Evolutionary conservation across 2,329 filamentous ascomycete genomes (phyloP).

Genomic region (Tricladium varicosporioides): DNA sequence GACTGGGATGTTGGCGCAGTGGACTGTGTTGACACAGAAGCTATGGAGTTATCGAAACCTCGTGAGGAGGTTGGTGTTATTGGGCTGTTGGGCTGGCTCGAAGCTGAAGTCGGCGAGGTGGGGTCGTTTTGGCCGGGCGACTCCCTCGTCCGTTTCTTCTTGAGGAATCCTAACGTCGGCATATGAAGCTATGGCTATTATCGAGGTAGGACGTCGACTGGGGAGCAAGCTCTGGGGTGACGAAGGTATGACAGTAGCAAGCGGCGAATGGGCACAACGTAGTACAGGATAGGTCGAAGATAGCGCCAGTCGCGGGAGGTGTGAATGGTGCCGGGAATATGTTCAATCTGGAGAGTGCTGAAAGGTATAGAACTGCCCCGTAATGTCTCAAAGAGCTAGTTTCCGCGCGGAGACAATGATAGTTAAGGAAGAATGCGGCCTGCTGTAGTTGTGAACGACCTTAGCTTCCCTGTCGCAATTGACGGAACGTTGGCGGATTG

Average conservation of each 20-base stretch:
- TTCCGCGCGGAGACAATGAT: conserved; percentile 13
- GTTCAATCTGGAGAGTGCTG: neutral
- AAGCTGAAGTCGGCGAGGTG: conserved; percentile 65
- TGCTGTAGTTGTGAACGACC: conserved; percentile 20
- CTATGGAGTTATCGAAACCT: conserved; percentile 43
- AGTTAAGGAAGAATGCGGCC: conserved; percentile 22
- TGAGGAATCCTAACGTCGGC: conserved; percentile 94
- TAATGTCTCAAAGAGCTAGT: conserved; percentile 24
- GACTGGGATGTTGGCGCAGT: conserved; percentile 30
- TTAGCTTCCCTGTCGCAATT: conserved; percentile 6
- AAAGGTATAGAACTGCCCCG: conserved; percentile 19
- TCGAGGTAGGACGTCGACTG: conserved; percentile 29
- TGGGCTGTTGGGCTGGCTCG: conserved; percentile 63
- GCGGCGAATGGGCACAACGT: neutral
- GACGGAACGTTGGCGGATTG: neutral
- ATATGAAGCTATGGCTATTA: conserved; percentile 49
- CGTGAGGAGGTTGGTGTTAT: conserved; percentile 57
- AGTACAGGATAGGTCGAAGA: too few species aligned
- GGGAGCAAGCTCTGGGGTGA: conserved; percentile 21
- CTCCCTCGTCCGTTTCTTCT: conserved; percentile 98
- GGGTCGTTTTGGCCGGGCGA: conserved; percentile 64
- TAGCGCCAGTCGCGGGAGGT: too few species aligned
- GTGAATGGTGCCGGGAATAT: neutral
- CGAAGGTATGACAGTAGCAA: conserved; percentile 11
- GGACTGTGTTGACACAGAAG: conserved; percentile 39